Percentiles rank a stretch among this genome's conserved stretches.
These are phyloP conservation scores for Boletus pseudo-olivaceus DNA, from an alignment of 768 basidiomycete species.

Conservation along the genomic window DNA sequence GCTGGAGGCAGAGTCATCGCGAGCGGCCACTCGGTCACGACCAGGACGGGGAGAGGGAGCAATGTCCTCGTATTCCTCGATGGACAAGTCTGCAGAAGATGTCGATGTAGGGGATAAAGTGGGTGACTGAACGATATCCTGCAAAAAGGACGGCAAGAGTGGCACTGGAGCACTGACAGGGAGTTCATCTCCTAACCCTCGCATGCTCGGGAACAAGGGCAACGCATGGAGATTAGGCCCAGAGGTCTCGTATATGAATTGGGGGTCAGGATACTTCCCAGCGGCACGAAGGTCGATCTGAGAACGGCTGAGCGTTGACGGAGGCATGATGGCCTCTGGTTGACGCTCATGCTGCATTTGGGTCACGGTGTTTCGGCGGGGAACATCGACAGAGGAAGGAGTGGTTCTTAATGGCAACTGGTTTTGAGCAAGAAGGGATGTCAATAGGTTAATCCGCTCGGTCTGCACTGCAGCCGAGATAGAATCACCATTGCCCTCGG, in stretches of 20 bases:
- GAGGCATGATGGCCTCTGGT: constrained; percentile 37
- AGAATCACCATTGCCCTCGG: constrained; percentile 85
- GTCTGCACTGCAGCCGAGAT: constrained; percentile 83
- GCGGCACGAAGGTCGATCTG: constrained; percentile 41
- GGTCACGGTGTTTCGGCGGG: constrained; percentile 45
- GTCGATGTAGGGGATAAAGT: constrained; percentile 61
- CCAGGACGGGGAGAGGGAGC: constrained; percentile 26
- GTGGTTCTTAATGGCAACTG: constrained; percentile 32
- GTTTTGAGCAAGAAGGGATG: constrained; percentile 64
- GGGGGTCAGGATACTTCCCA: constrained; percentile 41
- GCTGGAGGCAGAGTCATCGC: constrained; percentile 27
- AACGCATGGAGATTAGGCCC: constrained; percentile 37
- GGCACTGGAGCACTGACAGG: constrained; percentile 38
- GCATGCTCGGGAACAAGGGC: constrained; percentile 36
- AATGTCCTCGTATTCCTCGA: constrained; percentile 51
- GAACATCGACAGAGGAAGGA: constrained; percentile 13
- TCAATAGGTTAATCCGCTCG: constrained; percentile 77
- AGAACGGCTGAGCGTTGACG: constrained; percentile 42
- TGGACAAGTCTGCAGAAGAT: constrained; percentile 62
- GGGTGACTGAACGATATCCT: constrained; percentile 71
- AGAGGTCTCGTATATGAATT: constrained; percentile 73
- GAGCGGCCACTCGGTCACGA: constrained; percentile 25
- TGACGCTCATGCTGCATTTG: constrained; percentile 43
- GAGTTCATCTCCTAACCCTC: constrained; percentile 18
- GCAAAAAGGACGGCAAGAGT: constrained; percentile 76